Evolutionary conservation across 805 yeast genomes (phyloP).

Genomic region (Naumovozyma castellii): DNA sequence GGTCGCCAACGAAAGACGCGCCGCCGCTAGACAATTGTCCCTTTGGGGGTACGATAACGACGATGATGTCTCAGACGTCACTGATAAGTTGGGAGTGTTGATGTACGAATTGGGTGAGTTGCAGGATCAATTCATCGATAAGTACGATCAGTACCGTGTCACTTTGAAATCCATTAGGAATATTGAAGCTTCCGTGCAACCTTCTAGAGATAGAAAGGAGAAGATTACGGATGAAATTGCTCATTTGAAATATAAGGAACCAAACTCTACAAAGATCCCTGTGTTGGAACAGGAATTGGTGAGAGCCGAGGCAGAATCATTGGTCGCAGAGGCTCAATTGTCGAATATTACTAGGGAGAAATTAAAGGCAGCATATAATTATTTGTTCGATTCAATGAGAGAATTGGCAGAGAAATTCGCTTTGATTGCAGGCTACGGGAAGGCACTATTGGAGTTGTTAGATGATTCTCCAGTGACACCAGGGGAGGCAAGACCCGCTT

Average conservation of each 20-base stretch:
- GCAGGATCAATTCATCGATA: constrained; percentile 96
- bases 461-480: constrained; percentile 98
- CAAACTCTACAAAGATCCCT: constrained; percentile 90
- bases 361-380: constrained; percentile 92
- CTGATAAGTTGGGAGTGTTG: constrained; percentile 93
- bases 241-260: constrained; percentile 95
- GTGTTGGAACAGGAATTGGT: constrained; percentile 97
- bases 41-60: constrained; percentile 97
- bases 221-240: constrained; percentile 97
- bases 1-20: constrained; percentile 87
- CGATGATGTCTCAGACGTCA: constrained; percentile 92
- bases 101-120: constrained; percentile 95
- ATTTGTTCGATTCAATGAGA: constrained; percentile 91
- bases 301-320: constrained; percentile 97
- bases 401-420: constrained; percentile 95
- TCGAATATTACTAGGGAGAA: constrained; percentile 97
- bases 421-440: constrained; percentile 96
- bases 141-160: constrained; percentile 95
- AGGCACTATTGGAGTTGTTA: constrained; percentile 87
- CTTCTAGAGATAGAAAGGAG: constrained; percentile 95
- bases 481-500: constrained; percentile 97
- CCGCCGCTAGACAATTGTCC: constrained; percentile 94
- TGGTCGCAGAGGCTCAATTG: constrained; percentile 98
- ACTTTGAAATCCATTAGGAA: constrained; percentile 90
- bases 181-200: constrained; percentile 96